Base-by-base conservation (phyloP, 2,329 filamentous ascomycete species). In the Capronia coronata region DNA sequence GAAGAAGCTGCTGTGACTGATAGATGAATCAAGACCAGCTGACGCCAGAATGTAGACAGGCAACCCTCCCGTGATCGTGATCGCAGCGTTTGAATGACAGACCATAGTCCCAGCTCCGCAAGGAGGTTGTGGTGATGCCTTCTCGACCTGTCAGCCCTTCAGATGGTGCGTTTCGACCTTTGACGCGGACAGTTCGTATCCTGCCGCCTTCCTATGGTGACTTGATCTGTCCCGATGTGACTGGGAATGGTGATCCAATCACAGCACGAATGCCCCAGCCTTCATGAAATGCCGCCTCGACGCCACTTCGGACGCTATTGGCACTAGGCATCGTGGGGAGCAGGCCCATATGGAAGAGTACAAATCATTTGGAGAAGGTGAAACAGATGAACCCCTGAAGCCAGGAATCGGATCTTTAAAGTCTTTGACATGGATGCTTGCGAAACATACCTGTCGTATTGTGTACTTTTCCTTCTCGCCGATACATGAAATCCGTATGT, bases 371-470 rank as follows among this genome's bases (percentile, higher is more conserved):
- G 34, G 41, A 43, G 22, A n/a, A 27, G 22, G 22, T 48, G 49
- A 52, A 52, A 52, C 49, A 48, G 23, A 39, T 41, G 49, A n/a
- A 32, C 13, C 29, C 7, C 7, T 32, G 25, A 10, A 27, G 25
- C 25, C 6, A 27, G 25, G 25, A 6, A 27, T 27, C 10, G 25
- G 25, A 27, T 27, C 25, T 5, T 27, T 10, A 27, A 10, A 27
- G 25, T 27, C 6, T 27, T n/a, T n/a, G n/a, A n/a, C n/a, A n/a
- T n/a, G n/a, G n/a, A n/a, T n/a, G n/a, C n/a, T n/a, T n/a, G n/a
- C n/a, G n/a, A n/a, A 27, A 27, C 10, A 27, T 27, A 27, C 29
- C 7, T 32, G 29, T 10, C 8, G 25, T 43, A 43, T 43, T 19
- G 13, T 30, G 25, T 43, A 30, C 23, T 25, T 46, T 23, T 38